Evolutionary conservation across 768 basidiomycete genomes (phyloP).

Genomic region (Mycena rosella): DNA sequence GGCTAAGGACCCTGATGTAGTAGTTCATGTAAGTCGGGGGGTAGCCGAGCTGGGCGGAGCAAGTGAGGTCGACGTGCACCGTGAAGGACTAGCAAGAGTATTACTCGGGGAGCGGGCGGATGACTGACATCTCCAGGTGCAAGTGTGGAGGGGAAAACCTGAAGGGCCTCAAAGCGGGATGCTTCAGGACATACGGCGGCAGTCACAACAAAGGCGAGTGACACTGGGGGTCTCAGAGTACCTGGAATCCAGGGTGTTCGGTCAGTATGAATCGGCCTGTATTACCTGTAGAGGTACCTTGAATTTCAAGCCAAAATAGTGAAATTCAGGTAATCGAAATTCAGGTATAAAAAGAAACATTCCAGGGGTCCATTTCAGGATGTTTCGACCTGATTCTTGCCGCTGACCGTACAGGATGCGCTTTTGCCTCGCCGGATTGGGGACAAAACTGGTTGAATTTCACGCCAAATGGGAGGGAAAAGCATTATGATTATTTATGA

Average conservation of each 20-base stretch:
- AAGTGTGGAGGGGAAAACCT: background rate
- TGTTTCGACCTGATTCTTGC: constrained; percentile 6
- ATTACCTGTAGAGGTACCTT: too few relatives aligned
- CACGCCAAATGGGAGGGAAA: too few relatives aligned
- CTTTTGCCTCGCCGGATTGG: too few relatives aligned
- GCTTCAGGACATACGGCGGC: constrained; percentile 1
- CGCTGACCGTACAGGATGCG: background rate
- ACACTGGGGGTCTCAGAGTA: too few relatives aligned
- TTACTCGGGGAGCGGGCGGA: too few relatives aligned
- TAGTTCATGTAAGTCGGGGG: constrained; percentile 23
- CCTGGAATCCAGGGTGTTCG: too few relatives aligned
- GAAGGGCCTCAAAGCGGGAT: background rate
- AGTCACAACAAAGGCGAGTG: background rate
- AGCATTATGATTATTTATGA: too few relatives aligned
- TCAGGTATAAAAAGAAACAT: constrained; percentile 4
- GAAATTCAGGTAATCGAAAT: background rate
- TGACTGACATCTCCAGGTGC: constrained; percentile 6
- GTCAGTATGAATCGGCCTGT: too few relatives aligned
- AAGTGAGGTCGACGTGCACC: constrained; percentile 10
- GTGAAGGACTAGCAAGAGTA: background rate
- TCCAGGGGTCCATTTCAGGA: constrained; percentile 1
- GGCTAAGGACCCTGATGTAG: constrained; percentile 15
- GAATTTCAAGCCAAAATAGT: too few relatives aligned
- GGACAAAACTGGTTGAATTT: background rate
- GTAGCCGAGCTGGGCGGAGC: constrained; percentile 5